Evolutionary conservation across 192 early-diverging fungal species (phyloP).

Genomic region (Glomus cerebriforme): DNA sequence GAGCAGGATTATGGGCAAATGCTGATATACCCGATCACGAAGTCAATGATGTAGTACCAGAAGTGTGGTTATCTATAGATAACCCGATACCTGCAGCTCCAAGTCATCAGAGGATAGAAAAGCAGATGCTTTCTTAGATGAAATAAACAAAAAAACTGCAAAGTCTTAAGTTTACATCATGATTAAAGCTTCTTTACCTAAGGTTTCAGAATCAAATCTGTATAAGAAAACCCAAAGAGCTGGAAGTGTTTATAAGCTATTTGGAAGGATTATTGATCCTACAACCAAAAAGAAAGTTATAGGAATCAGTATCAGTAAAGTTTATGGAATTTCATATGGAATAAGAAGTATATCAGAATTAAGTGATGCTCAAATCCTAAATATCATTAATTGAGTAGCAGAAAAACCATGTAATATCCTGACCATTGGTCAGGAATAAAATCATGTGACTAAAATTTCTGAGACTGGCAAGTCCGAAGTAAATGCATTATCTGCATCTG

Average conservation of each 20-base stretch:
- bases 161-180: neutral
- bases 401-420: neutral
- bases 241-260: too few relatives aligned
- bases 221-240: too few relatives aligned
- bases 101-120: constrained; percentile 19
- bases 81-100: neutral
- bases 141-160: neutral
- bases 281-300: neutral
- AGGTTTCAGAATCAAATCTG: neutral
- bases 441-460: neutral
- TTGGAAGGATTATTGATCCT: neutral
- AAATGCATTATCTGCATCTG: too few relatives aligned
- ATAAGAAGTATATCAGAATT: constrained; percentile 1
- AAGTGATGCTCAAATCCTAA: neutral
- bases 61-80: neutral
- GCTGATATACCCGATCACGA: neutral
- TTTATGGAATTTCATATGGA: neutral
- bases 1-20: neutral
- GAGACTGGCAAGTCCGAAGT: too few relatives aligned
- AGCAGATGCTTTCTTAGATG: too few relatives aligned
- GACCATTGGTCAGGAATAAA: neutral
- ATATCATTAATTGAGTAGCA: neutral
- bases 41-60: neutral
- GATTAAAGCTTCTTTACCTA: neutral
- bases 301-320: neutral